phyloP scores from a whole-genome alignment of 2,329 filamentous ascomycete genomes.

The Lachnellula subtilissima region DNA sequence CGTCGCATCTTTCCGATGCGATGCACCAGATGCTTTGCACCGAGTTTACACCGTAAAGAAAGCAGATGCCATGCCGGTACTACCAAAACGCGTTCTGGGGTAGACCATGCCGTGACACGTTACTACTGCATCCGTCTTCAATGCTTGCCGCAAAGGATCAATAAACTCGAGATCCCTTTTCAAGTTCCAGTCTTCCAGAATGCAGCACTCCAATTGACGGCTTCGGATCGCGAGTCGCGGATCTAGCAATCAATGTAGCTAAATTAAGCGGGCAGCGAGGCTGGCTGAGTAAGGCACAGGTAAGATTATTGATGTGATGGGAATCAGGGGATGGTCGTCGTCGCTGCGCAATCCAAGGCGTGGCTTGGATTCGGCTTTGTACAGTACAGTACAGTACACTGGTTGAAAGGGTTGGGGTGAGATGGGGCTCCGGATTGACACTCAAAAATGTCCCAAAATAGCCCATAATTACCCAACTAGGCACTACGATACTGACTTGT shows the following conservation, averaged over 20 bases:
- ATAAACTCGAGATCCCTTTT: not conserved
- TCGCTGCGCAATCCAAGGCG: not conserved
- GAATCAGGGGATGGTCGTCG: not conserved
- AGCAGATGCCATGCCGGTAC: too few relatives aligned
- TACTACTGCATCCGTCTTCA: not conserved
- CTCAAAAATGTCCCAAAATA: too few relatives aligned
- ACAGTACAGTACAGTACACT: not conserved
- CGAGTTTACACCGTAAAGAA: not conserved
- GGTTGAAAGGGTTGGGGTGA: not conserved
- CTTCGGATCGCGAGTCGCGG: not conserved
- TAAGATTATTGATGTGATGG: not conserved
- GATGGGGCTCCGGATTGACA: too few relatives aligned
- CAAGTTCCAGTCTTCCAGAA: not conserved
- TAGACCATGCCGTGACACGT: not conserved
- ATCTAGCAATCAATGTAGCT: not conserved
- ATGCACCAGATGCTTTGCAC: not conserved
- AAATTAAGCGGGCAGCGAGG: not conserved
- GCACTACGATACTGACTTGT: too few relatives aligned
- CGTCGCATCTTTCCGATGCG: not conserved
- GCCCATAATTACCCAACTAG: too few relatives aligned
- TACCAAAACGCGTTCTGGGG: not conserved
- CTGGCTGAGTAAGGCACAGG: not conserved
- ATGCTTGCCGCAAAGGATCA: not conserved
- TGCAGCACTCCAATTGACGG: not conserved
- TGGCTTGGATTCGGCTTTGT: not conserved